Percentiles rank a stretch among this genome's conserved stretches.
These are phyloP conservation scores for Fusarium nelsonii DNA, from an alignment of 2,329 filamentous ascomycete species.

Conservation along the genomic window DNA sequence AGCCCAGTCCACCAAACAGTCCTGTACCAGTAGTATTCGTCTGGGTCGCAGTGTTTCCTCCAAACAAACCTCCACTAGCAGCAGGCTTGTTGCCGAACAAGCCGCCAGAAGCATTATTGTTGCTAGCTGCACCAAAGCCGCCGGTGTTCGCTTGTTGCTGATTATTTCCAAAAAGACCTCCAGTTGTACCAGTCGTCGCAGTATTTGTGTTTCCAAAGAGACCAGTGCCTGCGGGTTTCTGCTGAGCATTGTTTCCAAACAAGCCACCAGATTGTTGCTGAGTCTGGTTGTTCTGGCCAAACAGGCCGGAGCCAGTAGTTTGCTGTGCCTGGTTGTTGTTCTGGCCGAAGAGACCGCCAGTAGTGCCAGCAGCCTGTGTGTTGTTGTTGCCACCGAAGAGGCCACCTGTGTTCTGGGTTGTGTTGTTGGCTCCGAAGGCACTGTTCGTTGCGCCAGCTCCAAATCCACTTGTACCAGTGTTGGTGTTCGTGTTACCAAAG, in stretches of 20 bases:
- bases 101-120: conserved; percentile 50
- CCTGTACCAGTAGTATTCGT: conserved; percentile 56
- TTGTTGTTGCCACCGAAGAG: conserved; percentile 60
- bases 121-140: conserved; percentile 54
- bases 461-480: conserved; percentile 44
- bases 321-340: conserved; percentile 51
- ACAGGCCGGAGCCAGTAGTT: conserved; percentile 48
- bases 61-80: conserved; percentile 58
- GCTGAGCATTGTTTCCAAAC: conserved; percentile 61
- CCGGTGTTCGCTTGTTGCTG: conserved; percentile 48
- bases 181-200: conserved; percentile 29
- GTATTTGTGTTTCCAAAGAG: conserved; percentile 45
- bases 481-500: conserved; percentile 58
- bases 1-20: conserved; percentile 58
- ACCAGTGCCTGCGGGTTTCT: conserved; percentile 53
- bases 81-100: conserved; percentile 57
- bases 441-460: conserved; percentile 44
- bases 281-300: conserved; percentile 54
- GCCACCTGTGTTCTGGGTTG: conserved; percentile 48
- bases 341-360: conserved; percentile 58
- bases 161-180: conserved; percentile 60
- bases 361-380: conserved; percentile 53
- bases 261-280: conserved; percentile 56
- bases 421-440: conserved; percentile 49
- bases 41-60: conserved; percentile 52